A percentile compares a stretch with the other conserved stretches of the same genome.
Evolutionary conservation across 176 grass and related monocot species (phyloP).

Genomic region (Puccinellia tenuiflora): DNA sequence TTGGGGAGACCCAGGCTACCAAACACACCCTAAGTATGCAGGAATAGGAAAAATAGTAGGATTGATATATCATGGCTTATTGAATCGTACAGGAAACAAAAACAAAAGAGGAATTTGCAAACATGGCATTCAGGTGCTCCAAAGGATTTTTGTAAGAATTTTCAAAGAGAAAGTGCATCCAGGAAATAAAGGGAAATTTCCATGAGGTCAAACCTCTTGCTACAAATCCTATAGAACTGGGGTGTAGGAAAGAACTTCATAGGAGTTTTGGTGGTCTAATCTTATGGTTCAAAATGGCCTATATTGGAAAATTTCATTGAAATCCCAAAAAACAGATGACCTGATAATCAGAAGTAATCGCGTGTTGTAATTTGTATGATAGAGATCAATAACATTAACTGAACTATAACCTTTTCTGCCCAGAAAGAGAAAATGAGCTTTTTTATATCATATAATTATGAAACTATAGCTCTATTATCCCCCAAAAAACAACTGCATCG

Average conservation of each 20-base stretch:
- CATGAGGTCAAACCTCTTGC: background rate
- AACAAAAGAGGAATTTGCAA: background rate
- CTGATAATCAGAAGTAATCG: background rate
- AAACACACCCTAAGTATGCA: no score
- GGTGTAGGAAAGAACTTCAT: background rate
- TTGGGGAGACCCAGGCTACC: no score
- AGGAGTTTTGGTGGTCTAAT: background rate
- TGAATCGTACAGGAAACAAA: background rate
- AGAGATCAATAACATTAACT: slow-evolving; percentile 2
- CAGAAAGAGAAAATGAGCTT: background rate
- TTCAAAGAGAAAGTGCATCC: slow-evolving; percentile 1
- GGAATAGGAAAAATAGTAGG: background rate
- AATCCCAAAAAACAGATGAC: background rate
- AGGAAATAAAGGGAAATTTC: background rate
- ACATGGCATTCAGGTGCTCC: background rate
- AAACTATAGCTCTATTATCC: background rate
- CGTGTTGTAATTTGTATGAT: background rate
- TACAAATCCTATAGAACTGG: background rate
- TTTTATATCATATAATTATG: background rate
- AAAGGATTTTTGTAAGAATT: background rate
- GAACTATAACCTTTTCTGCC: background rate
- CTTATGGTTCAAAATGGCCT: background rate
- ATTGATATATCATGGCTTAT: background rate
- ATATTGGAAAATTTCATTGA: background rate
- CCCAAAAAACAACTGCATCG: background rate